A percentile compares a stretch with the other conserved stretches of the same genome.
phyloP scores from a whole-genome alignment of 208 protist species.

The Leishmania mexicana region DNA sequence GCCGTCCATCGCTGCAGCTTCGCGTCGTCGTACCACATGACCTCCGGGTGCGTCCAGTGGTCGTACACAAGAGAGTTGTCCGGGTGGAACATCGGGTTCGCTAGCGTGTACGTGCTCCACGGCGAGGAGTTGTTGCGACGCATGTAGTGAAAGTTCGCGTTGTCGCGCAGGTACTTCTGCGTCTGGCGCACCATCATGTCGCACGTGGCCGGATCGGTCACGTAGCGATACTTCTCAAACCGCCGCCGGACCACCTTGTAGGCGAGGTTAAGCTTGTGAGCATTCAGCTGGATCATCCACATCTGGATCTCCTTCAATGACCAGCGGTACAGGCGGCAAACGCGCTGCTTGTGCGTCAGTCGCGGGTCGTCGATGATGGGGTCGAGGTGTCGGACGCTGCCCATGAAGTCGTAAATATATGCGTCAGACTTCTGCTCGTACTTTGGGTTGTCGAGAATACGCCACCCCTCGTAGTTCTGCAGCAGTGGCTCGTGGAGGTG shows the following conservation, averaged over 20 bases:
- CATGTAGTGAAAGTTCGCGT: constrained; percentile 79
- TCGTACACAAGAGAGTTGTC: constrained; percentile 91
- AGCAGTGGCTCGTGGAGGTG: constrained; percentile 90
- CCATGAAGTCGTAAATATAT: constrained; percentile 82
- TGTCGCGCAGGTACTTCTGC: constrained; percentile 91
- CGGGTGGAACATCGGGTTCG: constrained; percentile 90
- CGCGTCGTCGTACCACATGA: constrained; percentile 92
- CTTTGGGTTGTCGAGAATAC: constrained; percentile 90
- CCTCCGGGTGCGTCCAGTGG: constrained; percentile 92
- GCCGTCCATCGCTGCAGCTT: constrained; percentile 88
- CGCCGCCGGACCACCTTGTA: constrained; percentile 89
- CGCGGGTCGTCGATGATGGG: constrained; percentile 93
- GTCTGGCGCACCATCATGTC: constrained; percentile 94
- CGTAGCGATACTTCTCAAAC: constrained; percentile 90
- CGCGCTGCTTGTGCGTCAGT: constrained; percentile 92
- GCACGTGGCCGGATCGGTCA: constrained; percentile 88
- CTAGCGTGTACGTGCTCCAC: constrained; percentile 81
- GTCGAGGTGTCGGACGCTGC: constrained; percentile 86
- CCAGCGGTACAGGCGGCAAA: constrained; percentile 91
- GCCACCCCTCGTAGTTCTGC: constrained; percentile 93
- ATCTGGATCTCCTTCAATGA: constrained; percentile 88
- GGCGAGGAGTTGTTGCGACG: constrained; percentile 86
- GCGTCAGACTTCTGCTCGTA: constrained; percentile 81
- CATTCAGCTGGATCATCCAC: constrained; percentile 87
- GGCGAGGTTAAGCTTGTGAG: constrained; percentile 89